Conservation (phyloP, 2,329 filamentous ascomycete genomes). For the Fusarium aywerte region DNA sequence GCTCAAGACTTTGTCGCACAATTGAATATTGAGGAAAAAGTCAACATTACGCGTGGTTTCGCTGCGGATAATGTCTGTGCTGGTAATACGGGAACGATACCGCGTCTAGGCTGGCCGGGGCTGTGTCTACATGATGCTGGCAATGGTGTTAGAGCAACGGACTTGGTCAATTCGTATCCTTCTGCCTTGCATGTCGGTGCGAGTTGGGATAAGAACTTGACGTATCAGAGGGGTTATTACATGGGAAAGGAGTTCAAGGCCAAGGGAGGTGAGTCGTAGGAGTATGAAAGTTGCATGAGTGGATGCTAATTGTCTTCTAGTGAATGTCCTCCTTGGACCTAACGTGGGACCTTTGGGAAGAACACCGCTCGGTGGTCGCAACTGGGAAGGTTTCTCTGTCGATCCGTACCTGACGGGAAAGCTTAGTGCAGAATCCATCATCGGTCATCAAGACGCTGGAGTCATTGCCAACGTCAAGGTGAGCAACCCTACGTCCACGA, state of each 20-base stretch:
- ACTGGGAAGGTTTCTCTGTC: slow-evolving; percentile 79
- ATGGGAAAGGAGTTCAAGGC: slow-evolving; percentile 68
- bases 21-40: slow-evolving; percentile 75
- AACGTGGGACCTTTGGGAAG: slow-evolving; percentile 76
- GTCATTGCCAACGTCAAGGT: slow-evolving; percentile 80
- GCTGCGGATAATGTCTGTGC: slow-evolving; percentile 63
- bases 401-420: slow-evolving; percentile 78
- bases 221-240: slow-evolving; percentile 60
- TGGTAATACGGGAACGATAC: slow-evolving; percentile 59
- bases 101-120: slow-evolving; percentile 58
- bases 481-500: accelerated
- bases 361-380: slow-evolving; percentile 76
- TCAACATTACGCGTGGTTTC: slow-evolving; percentile 62
- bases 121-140: slow-evolving; percentile 63
- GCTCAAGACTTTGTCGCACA: slow-evolving; percentile 67
- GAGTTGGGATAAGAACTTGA: slow-evolving; percentile 65
- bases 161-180: slow-evolving; percentile 61
- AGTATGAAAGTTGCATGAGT: accelerated
- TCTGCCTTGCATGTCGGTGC: slow-evolving; percentile 61
- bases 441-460: slow-evolving; percentile 80
- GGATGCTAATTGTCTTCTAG: slow-evolving; percentile 38
- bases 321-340: slow-evolving; percentile 77
- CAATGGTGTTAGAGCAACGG: slow-evolving; percentile 60
- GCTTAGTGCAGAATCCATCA: slow-evolving; percentile 76
- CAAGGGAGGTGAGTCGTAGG: slow-evolving; percentile 62